These are phyloP conservation scores for Suhomyces pyralidae DNA, from an alignment of 805 yeast genomes.

Conservation along the genomic window DNA sequence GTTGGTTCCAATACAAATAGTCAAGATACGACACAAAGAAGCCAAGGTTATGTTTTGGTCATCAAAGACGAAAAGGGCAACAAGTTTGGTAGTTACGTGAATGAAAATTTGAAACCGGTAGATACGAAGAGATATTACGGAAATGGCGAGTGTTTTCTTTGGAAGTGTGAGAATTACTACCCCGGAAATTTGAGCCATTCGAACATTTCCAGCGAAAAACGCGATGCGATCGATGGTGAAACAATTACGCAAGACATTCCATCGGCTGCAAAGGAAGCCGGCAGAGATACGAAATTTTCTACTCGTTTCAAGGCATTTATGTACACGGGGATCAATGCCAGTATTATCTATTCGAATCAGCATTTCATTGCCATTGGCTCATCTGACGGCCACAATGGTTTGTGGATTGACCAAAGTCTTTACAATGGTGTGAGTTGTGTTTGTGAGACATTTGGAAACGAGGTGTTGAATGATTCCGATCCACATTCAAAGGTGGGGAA, in stretches of 20 bases:
- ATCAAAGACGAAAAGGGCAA: slow-evolving; percentile 63
- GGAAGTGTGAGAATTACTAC: slow-evolving; percentile 62
- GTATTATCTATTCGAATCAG: slow-evolving; percentile 75
- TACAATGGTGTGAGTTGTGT: slow-evolving; percentile 73
- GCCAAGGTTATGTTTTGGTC: slow-evolving; percentile 70
- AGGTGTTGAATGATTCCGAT: slow-evolving; percentile 46
- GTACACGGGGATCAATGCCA: slow-evolving; percentile 85
- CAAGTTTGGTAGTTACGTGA: slow-evolving; percentile 75
- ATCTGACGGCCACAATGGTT: slow-evolving; percentile 88
- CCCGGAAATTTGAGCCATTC: slow-evolving; percentile 12
- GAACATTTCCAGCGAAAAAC: background rate
- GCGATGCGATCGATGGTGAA: background rate
- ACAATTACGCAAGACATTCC: background rate
- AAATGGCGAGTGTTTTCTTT: slow-evolving; percentile 91
- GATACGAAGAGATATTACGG: slow-evolving; percentile 80
- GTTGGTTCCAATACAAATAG: slow-evolving; percentile 11
- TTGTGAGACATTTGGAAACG: slow-evolving; percentile 89
- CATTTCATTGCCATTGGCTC: slow-evolving; percentile 83
- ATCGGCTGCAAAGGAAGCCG: background rate
- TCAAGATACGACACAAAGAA: slow-evolving; percentile 24
- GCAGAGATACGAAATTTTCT: background rate
- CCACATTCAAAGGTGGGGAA: slow-evolving; percentile 44
- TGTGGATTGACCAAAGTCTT: slow-evolving; percentile 79
- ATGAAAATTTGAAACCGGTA: slow-evolving; percentile 68
- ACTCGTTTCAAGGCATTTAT: slow-evolving; percentile 72